A percentile compares a stretch with the other conserved stretches of the same genome.
These are phyloP conservation scores for Plasmodium ovale DNA, from an alignment of 169 alveolate species.

Conservation along the genomic window DNA sequence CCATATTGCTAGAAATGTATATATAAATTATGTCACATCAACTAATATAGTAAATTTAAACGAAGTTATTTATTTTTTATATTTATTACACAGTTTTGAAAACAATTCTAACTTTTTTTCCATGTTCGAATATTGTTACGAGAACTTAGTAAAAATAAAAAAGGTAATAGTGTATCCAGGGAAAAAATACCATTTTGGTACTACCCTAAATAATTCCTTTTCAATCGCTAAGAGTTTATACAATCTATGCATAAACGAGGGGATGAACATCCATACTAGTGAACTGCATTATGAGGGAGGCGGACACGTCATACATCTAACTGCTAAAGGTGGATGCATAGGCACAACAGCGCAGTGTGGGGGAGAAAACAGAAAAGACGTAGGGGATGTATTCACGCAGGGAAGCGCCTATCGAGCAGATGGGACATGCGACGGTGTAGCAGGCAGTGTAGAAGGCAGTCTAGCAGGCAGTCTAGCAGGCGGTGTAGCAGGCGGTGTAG, in stretches of 20 bases:
- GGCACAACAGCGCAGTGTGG: neutral
- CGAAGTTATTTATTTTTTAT: conserved; percentile 33
- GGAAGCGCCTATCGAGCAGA: too few species aligned
- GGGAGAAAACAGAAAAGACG: neutral
- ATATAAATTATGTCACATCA: conserved; percentile 10
- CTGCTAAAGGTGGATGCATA: neutral
- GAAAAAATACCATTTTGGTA: conserved; percentile 17
- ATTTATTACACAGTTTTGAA: conserved; percentile 20
- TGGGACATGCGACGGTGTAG: too few species aligned
- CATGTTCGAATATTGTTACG: conserved; percentile 26
- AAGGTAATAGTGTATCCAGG: conserved; percentile 10
- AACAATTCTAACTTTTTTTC: conserved; percentile 3
- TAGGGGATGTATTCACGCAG: too few species aligned
- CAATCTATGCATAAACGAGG: neutral
- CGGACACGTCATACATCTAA: conserved; percentile 40
- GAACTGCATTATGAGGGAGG: too few species aligned
- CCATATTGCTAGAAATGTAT: neutral
- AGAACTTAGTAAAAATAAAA: neutral
- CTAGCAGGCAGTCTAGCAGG: neutral
- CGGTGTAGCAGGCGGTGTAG: neutral
- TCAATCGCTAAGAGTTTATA: conserved; percentile 42
- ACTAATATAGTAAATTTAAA: conserved; percentile 17
- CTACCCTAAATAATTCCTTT: conserved; percentile 40
- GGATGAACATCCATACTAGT: too few species aligned
- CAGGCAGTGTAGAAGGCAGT: too few species aligned